Evolutionary conservation across 805 yeast genomes (phyloP).

Genomic region (Blastobotrys muscicola): DNA sequence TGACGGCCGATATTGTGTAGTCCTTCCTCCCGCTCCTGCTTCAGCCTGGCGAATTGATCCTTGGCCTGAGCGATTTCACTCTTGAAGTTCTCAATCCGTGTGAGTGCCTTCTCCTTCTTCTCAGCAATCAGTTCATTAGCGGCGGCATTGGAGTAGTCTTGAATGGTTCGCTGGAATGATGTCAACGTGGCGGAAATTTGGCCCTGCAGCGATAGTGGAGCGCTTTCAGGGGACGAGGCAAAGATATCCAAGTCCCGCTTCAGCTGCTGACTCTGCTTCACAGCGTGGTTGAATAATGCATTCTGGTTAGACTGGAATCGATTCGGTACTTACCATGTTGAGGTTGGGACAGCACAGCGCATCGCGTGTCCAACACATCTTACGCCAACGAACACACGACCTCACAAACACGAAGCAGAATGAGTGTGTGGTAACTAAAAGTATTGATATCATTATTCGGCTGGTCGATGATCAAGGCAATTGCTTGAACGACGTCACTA

Average conservation of each 20-base stretch:
- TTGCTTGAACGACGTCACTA: too few relatives aligned
- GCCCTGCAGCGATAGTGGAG: constrained; percentile 70
- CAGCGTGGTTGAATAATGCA: constrained; percentile 80
- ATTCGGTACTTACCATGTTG: too few relatives aligned
- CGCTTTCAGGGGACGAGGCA: constrained; percentile 45
- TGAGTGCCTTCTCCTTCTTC: constrained; percentile 47
- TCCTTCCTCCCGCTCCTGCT: constrained; percentile 44
- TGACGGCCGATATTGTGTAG: constrained; percentile 39
- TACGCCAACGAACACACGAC: too few relatives aligned
- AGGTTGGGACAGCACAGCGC: too few relatives aligned
- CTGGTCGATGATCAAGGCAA: too few relatives aligned
- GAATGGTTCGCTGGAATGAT: constrained; percentile 64
- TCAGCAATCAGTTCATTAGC: constrained; percentile 49
- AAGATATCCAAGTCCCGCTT: constrained; percentile 59
- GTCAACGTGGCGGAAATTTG: constrained; percentile 73
- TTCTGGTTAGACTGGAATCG: constrained; percentile 37
- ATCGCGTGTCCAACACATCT: too few relatives aligned
- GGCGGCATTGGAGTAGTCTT: constrained; percentile 51
- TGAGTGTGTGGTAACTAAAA: too few relatives aligned
- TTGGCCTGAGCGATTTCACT: constrained; percentile 34
- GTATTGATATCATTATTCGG: too few relatives aligned
- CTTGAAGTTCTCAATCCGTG: constrained; percentile 51
- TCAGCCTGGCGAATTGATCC: constrained; percentile 43
- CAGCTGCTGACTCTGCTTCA: constrained; percentile 70
- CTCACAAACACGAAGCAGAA: too few relatives aligned